Evolutionary conservation across 1,139 yeast species (phyloP).

Genomic region (Magnusiomyces paraingens): DNA sequence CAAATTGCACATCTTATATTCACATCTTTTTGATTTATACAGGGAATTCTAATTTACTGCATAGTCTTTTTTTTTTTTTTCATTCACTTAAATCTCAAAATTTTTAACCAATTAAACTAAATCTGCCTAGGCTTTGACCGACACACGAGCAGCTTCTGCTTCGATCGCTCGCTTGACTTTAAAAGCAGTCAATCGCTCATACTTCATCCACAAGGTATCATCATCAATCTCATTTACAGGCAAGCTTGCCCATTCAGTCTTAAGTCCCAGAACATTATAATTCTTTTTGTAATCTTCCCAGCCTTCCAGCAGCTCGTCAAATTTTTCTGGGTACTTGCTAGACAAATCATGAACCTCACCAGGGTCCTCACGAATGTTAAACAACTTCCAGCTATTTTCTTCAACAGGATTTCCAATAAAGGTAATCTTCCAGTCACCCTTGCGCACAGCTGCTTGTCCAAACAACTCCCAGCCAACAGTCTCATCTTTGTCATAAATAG

Average conservation of each 20-base stretch:
- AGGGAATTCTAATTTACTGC: too few relatives aligned
- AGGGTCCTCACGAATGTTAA: slow-evolving; percentile 40
- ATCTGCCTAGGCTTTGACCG: too few relatives aligned
- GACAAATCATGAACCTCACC: slow-evolving; percentile 45
- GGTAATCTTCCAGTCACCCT: slow-evolving; percentile 45
- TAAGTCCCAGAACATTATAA: slow-evolving; percentile 1
- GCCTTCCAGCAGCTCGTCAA: slow-evolving; percentile 40
- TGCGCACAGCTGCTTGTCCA: slow-evolving; percentile 50
- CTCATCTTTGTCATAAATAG: slow-evolving; percentile 29
- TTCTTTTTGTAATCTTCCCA: slow-evolving; percentile 32
- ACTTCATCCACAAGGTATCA: slow-evolving; percentile 6
- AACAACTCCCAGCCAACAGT: slow-evolving; percentile 56
- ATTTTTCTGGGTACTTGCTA: slow-evolving; percentile 31
- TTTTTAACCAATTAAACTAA: too few relatives aligned
- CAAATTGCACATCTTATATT: too few relatives aligned
- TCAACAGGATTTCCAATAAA: slow-evolving; percentile 47
- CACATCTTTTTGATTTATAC: too few relatives aligned
- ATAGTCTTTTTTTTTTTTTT: too few relatives aligned
- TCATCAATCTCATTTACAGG: slow-evolving; percentile 7
- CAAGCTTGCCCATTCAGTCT: neutral
- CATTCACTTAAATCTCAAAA: too few relatives aligned
- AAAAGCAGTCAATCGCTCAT: neutral
- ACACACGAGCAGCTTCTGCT: too few relatives aligned
- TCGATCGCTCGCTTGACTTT: too few relatives aligned
- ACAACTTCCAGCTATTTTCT: slow-evolving; percentile 46